Evolutionary conservation across 1,284 basidiomycete genomes (phyloP).

Genomic region (Microbotryum violaceum): DNA sequence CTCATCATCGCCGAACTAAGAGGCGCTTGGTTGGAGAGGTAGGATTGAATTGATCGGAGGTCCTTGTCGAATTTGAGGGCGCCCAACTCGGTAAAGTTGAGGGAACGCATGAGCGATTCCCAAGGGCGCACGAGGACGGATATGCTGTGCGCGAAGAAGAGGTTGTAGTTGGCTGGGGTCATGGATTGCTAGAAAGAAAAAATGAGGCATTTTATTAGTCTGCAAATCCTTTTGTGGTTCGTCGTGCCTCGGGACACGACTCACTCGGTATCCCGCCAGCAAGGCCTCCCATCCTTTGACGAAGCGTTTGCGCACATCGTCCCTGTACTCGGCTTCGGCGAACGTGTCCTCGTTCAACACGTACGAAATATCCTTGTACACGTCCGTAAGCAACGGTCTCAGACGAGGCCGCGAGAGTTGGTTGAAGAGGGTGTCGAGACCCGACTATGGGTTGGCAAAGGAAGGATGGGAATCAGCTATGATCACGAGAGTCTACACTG

Average conservation of each 20-base stretch:
- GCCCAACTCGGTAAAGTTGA: slow-evolving; percentile 90
- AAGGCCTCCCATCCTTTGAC: slow-evolving; percentile 71
- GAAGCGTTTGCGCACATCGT: slow-evolving; percentile 80
- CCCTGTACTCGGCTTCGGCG: slow-evolving; percentile 70
- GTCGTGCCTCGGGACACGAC: slow-evolving; percentile 22
- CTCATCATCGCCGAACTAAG: slow-evolving; percentile 67
- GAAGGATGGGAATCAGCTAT: slow-evolving; percentile 20
- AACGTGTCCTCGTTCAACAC: slow-evolving; percentile 82
- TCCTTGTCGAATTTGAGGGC: slow-evolving; percentile 94
- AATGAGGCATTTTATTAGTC: neutral
- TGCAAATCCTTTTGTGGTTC: neutral
- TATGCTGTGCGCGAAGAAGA: slow-evolving; percentile 73
- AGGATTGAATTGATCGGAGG: slow-evolving; percentile 70
- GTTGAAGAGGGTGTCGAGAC: slow-evolving; percentile 89
- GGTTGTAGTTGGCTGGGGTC: slow-evolving; percentile 76
- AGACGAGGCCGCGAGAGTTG: slow-evolving; percentile 79
- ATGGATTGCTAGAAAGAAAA: slow-evolving; percentile 57
- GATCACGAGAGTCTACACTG: neutral
- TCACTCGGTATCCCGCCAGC: slow-evolving; percentile 74
- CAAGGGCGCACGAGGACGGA: slow-evolving; percentile 84
- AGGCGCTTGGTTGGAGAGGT: slow-evolving; percentile 73
- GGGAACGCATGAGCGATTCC: slow-evolving; percentile 75
- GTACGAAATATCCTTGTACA: slow-evolving; percentile 84
- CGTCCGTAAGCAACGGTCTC: slow-evolving; percentile 71
- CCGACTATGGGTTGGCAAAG: slow-evolving; percentile 49